Evolutionary conservation across 768 basidiomycete species (phyloP).

Genomic region (Pleurotus tuoliensis): DNA sequence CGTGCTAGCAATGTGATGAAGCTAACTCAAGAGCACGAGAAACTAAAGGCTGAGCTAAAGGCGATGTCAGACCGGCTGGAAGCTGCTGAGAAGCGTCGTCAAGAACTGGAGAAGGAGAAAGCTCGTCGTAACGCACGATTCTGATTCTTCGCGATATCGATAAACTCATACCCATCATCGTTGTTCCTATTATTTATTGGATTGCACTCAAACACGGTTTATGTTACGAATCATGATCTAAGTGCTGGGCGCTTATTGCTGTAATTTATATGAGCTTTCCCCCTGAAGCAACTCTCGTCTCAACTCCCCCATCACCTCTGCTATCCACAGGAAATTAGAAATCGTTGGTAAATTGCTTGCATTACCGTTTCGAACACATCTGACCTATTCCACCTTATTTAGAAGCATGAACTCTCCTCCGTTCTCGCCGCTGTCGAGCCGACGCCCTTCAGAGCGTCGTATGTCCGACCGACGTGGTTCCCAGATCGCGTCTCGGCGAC

Average conservation of each 20-base stretch:
- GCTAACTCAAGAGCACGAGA: constrained; percentile 75
- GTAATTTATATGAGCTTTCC: not conserved
- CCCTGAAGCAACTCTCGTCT: constrained; percentile 8
- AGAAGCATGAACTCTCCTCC: constrained; percentile 7
- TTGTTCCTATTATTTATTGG: no score
- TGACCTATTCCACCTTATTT: no score
- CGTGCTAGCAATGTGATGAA: constrained; percentile 76
- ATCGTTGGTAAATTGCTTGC: not conserved
- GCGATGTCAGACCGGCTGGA: constrained; percentile 74
- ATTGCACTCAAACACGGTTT: not conserved
- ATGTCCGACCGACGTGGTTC: constrained; percentile 46
- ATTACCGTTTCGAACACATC: not conserved
- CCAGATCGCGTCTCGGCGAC: constrained; percentile 28
- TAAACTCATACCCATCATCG: not conserved
- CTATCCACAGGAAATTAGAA: not conserved
- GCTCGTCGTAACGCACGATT: constrained; percentile 25
- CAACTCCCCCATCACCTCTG: constrained; percentile 4
- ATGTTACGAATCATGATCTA: not conserved
- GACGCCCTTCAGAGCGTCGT: constrained; percentile 43
- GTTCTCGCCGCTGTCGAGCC: constrained; percentile 26
- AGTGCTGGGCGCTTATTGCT: not conserved
- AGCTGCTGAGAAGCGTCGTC: constrained; percentile 64
- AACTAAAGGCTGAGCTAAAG: constrained; percentile 69
- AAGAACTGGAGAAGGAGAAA: constrained; percentile 27
- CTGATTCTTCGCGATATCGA: not conserved